Conservation (phyloP, 2,329 filamentous ascomycete genomes). For the Diaporthe citriasiana region DNA sequence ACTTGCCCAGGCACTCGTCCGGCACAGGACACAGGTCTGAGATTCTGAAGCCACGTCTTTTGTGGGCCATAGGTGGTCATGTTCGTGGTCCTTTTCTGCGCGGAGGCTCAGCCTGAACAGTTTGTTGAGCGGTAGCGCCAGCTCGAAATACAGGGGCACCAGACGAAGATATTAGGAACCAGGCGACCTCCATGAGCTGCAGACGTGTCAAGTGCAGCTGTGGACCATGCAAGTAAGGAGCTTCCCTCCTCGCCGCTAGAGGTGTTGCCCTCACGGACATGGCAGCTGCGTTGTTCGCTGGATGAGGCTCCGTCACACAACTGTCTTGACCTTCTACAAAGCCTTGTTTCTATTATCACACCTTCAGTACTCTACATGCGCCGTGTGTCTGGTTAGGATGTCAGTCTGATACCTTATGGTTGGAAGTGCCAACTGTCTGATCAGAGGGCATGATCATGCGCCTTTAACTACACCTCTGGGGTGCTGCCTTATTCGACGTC, state of each 20-base stretch:
- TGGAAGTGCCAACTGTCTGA: background rate
- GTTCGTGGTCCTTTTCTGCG: background rate
- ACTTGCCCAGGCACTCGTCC: background rate
- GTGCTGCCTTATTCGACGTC: background rate
- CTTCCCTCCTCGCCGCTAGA: background rate
- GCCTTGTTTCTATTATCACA: background rate
- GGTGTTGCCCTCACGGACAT: no score
- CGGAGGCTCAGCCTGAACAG: background rate
- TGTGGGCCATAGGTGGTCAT: background rate
- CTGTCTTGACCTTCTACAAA: background rate
- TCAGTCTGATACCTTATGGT: background rate
- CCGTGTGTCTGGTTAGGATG: background rate
- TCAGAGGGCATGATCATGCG: background rate
- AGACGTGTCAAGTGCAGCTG: background rate
- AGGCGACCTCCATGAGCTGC: background rate
- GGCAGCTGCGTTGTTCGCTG: background rate
- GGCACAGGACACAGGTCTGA: background rate
- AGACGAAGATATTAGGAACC: background rate
- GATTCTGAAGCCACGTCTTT: background rate
- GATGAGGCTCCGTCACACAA: background rate
- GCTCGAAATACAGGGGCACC: background rate
- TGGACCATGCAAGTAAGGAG: background rate
- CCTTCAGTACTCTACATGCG: background rate
- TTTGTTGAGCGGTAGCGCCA: no score
- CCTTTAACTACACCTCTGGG: no score